Percentiles rank a stretch among this genome's conserved stretches.
These are phyloP conservation scores for Neonectria punicea DNA, from an alignment of 2,329 filamentous ascomycete genomes.

Conservation along the genomic window DNA sequence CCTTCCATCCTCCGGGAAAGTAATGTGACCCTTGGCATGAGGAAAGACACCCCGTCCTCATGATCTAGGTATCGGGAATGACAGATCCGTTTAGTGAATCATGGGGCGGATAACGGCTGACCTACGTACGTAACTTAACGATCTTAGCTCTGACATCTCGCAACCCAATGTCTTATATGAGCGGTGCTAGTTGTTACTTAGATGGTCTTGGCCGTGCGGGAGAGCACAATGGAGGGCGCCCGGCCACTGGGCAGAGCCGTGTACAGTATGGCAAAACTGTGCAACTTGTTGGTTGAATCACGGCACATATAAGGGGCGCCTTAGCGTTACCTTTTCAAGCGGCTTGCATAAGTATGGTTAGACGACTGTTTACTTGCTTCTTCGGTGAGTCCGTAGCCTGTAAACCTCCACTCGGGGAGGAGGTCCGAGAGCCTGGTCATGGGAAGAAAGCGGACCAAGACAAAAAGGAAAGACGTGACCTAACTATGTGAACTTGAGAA, in stretches of 20 bases:
- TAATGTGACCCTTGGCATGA: not conserved
- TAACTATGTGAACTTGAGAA: not conserved
- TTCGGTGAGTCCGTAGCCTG: not conserved
- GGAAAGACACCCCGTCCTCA: too few species aligned
- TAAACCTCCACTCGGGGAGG: not conserved
- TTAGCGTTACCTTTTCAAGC: not conserved
- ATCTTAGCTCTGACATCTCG: too few species aligned
- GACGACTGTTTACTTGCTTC: not conserved
- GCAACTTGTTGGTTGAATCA: not conserved
- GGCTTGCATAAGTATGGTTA: not conserved
- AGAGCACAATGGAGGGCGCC: too few species aligned
- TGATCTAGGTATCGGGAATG: too few species aligned
- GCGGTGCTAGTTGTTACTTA: too few species aligned
- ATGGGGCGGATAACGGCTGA: not conserved
- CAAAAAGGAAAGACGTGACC: not conserved
- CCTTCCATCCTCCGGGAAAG: not conserved
- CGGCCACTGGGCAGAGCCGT: too few species aligned
- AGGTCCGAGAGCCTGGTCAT: not conserved
- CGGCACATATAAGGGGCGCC: not conserved
- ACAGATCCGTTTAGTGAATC: not conserved
- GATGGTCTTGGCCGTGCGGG: too few species aligned
- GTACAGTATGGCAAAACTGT: not conserved
- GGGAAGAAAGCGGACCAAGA: not conserved
- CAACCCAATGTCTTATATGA: too few species aligned
- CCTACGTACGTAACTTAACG: not conserved